Evolutionary conservation across 208 protist species (phyloP), one percentile per base, ranked within the genome.

Genomic region (Trypanosomatidae sp.): DNA sequence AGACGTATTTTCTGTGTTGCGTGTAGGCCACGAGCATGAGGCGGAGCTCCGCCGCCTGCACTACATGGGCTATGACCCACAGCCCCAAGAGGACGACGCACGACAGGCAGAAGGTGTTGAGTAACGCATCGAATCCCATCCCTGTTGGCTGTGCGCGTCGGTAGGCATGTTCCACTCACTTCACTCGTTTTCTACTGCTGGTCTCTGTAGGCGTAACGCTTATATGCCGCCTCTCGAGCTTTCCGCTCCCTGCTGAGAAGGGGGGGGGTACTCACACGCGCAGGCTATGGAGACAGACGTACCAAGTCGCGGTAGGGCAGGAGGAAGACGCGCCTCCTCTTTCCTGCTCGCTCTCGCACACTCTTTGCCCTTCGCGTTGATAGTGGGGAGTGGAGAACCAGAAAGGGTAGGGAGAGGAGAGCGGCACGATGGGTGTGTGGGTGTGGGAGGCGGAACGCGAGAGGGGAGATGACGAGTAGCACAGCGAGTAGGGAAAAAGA

Each of bases 51-150:
- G 80, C 62, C 2, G 68, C 73, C 30, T 80, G 62, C 12, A 68
- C 65, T 8, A 81, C 39, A 28, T 77, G 69, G 1, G 43, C 60
- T 13, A 87, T 0, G 36, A 80, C 56, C 71, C 76, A 84, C 6
- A 80, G 62, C 39, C 66, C 67, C 9, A 85, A 53, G 15, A 88
- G 47, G 25, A 82, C 50, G 28, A 88, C 59, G 36, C 84, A 50
- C 4, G 75, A 39, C 30, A 79, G 52, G 55, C 82, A 76, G 47
- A 84, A 17, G 33, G 78, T 86, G 70, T 91, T 87, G 56, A 91
- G 78, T 28, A 91, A 43, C 0, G 74, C 74, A 62, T 71, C 69
- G 39, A 79, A 76, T 1, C 77, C 78, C 77, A 86, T 88, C 64
- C 43, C 30, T 25, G 9, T 13, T 30, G 62, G 13, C 2, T 30